Percentiles rank a stretch among this genome's conserved stretches.
Evolutionary conservation across 352 stramenopile genomes (phyloP).

Genomic region (Phytopythium montanum): DNA sequence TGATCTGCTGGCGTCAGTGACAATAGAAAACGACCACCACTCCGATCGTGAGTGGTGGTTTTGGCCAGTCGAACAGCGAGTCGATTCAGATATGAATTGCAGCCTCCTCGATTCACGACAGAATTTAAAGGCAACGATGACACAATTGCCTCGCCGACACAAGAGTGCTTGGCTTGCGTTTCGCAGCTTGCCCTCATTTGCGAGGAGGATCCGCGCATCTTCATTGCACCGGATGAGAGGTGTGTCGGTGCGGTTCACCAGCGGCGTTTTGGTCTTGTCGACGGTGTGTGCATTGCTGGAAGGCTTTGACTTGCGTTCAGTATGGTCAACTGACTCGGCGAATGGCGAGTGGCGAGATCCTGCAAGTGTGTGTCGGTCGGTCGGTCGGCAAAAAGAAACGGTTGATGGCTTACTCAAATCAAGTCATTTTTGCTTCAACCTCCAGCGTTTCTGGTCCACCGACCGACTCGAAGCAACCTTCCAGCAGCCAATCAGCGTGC

Average conservation of each 20-base stretch:
- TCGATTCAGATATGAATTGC: neutral
- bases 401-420: neutral
- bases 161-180: neutral
- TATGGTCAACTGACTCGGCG: neutral
- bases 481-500: conserved; percentile 1
- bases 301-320: neutral
- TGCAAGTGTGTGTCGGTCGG: too few species aligned
- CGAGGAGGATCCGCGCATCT: neutral
- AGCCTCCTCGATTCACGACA: neutral
- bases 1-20: neutral
- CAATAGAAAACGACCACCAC: neutral
- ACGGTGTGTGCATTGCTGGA: neutral
- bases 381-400: neutral
- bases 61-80: neutral
- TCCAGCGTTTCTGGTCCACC: neutral
- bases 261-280: neutral
- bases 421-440: neutral
- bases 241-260: neutral
- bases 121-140: neutral
- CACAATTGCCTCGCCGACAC: neutral
- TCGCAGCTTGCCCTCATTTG: neutral
- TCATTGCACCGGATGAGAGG: neutral
- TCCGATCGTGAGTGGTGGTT: neutral
- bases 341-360: too few species aligned
- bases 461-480: conserved; percentile 1